Base-by-base conservation (phyloP, 176 grass and related monocot species). In the Hyparrhenia diplandra region DNA sequence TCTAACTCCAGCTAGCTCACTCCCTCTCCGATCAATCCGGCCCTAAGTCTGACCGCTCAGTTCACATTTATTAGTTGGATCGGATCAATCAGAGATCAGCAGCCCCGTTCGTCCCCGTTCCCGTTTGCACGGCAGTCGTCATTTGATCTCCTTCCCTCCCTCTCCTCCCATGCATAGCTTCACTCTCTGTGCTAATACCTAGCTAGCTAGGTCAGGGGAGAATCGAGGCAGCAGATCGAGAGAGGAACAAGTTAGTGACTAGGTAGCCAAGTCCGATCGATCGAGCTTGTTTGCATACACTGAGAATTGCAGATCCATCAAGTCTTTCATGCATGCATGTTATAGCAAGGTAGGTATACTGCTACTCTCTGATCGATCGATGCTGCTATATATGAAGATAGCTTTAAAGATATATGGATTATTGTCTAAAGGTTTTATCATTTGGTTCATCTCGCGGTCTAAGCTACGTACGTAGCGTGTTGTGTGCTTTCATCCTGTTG, bases 91-190 rank as follows among this genome's bases (percentile, higher is more conserved):
- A 17, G 40, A 41, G 40, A 45, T 82, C 80, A 51, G 70, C 87
- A 65, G 55, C 71, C 76, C 82, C 78, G 82, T 86, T 83, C 78
- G 72, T 83, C 78, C 51, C 82, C 76, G 69, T 79, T 73, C 66
- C 67, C 64, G 83, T 90, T 87, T 43, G 30, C 66, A 55, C 74
- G 25, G 54, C 84, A 14, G 37, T 31, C 41, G 16, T 18, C 77
- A 62, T 29, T 60, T 24, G 57, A 60, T 60, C 64, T 46, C 23
- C 37, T 13, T 20, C 43, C 4, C 5, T 13, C 20, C 1, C 8
- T 31, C 39, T 13, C 21, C 3, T 4, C 7, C 39, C 16, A 63
- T 28, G 25, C 71, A 11, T 57, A 57, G 13, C 70, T 41, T 32
- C 24, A 31, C 10, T 65, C 16, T 13, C 0, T 40, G 66, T 2